Conservation (phyloP, 441 rosid species). For the Hura crepitans region DNA sequence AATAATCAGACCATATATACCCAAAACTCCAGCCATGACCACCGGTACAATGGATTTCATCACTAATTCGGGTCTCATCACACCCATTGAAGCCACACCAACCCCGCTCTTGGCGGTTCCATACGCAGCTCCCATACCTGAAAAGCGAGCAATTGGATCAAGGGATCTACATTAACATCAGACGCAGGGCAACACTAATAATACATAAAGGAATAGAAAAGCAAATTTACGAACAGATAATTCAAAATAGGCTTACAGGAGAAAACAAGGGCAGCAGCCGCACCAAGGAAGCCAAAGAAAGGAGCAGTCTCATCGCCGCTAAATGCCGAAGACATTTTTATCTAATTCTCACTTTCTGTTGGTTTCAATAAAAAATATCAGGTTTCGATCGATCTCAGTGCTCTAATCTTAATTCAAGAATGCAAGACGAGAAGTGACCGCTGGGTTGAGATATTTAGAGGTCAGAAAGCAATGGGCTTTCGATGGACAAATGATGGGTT, state of each 20-base stretch:
- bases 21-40: slow-evolving; percentile 68
- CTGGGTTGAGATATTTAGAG: too few species aligned
- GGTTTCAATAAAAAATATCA: too few species aligned
- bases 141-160: slow-evolving; percentile 19
- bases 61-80: slow-evolving; percentile 63
- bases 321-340: slow-evolving; percentile 39
- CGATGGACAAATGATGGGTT: too few species aligned
- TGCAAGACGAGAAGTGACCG: background rate
- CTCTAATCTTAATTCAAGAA: background rate
- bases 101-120: slow-evolving; percentile 63
- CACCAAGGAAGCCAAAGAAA: slow-evolving; percentile 84
- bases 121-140: slow-evolving; percentile 71
- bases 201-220: background rate
- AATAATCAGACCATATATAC: slow-evolving; percentile 61
- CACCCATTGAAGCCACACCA: slow-evolving; percentile 70
- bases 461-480: too few species aligned
- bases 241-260: slow-evolving; percentile 44
- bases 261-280: slow-evolving; percentile 80
- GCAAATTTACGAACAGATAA: background rate
- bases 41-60: slow-evolving; percentile 70
- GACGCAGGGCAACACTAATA: background rate
- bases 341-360: background rate
- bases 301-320: slow-evolving; percentile 90
- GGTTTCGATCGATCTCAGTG: background rate
- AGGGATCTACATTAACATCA: slow-evolving; percentile 10